Evolutionary conservation across 306 rosid species (phyloP).

Genomic region (Arachis hypogaea): DNA sequence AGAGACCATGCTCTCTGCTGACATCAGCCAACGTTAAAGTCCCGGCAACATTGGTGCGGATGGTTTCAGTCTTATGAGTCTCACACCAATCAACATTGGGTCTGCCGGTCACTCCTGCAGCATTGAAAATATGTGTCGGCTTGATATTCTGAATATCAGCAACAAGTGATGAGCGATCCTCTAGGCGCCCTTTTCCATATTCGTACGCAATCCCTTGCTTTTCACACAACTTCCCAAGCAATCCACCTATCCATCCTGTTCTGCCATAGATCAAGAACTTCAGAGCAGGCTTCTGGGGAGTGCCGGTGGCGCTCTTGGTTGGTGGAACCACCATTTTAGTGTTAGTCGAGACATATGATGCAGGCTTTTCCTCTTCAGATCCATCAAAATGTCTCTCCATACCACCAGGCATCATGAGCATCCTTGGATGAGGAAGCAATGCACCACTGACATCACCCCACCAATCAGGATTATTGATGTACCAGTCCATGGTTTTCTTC

Average conservation of each 20-base stretch:
- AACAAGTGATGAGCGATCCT: conserved; percentile 71
- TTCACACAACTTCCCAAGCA: conserved; percentile 77
- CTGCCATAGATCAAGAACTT: conserved; percentile 84
- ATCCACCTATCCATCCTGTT: conserved; percentile 91
- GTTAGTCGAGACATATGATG: conserved; percentile 54
- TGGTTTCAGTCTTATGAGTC: conserved; percentile 75
- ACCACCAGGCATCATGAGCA: conserved; percentile 96
- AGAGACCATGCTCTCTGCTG: conserved; percentile 77
- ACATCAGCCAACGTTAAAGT: conserved; percentile 89
- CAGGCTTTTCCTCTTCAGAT: conserved; percentile 62
- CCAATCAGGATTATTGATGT: conserved; percentile 79
- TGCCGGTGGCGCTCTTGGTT: conserved; percentile 43
- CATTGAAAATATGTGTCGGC: conserved; percentile 85
- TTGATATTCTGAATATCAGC: conserved; percentile 73
- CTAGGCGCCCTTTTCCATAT: conserved; percentile 84
- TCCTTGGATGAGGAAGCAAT: conserved; percentile 88
- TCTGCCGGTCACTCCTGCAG: conserved; percentile 89
- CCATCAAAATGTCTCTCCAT: conserved; percentile 70
- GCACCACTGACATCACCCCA: conserved; percentile 99
- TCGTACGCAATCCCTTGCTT: conserved; percentile 79
- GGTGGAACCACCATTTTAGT: conserved; percentile 78
- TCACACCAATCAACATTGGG: conserved; percentile 96
- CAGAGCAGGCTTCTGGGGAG: conserved; percentile 56
- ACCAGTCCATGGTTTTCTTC: conserved; percentile 91
- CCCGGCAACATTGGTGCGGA: conserved; percentile 77